Evolutionary conservation across 805 yeast species (phyloP).

Genomic region (Metschnikowia aberdeeniae): DNA sequence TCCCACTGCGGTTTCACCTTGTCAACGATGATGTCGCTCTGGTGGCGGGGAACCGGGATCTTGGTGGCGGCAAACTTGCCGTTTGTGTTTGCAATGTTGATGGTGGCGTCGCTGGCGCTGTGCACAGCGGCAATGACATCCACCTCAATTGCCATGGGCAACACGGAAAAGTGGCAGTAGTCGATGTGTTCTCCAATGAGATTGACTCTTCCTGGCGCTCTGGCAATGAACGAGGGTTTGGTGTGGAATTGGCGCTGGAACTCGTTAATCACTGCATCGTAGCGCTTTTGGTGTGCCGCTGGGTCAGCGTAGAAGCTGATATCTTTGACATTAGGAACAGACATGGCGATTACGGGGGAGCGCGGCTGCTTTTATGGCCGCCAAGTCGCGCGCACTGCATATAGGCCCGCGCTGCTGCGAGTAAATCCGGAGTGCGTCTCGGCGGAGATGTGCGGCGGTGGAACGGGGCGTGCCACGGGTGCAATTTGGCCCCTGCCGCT

Average conservation of each 20-base stretch:
- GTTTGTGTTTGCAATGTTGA: constrained; percentile 32
- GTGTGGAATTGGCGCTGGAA: constrained; percentile 25
- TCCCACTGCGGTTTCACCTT: constrained; percentile 53
- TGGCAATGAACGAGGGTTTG: constrained; percentile 45
- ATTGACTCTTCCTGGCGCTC: constrained; percentile 77
- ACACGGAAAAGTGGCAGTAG: constrained; percentile 60
- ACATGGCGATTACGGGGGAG: background rate
- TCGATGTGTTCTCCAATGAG: constrained; percentile 75
- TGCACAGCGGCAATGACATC: constrained; percentile 56
- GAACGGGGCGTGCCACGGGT: too few species aligned
- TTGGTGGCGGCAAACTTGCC: constrained; percentile 32
- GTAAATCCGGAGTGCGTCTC: constrained; percentile 6
- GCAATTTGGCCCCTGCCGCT: too few species aligned
- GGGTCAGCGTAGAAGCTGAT: constrained; percentile 34
- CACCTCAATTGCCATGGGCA: constrained; percentile 69
- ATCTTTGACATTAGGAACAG: constrained; percentile 33
- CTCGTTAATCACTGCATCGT: constrained; percentile 18
- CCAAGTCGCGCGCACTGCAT: background rate
- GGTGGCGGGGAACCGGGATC: constrained; percentile 41
- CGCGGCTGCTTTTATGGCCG: background rate
- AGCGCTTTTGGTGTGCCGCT: constrained; percentile 24
- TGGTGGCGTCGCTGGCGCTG: constrained; percentile 15
- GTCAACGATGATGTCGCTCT: constrained; percentile 43
- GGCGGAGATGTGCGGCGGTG: background rate
- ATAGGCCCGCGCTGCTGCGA: background rate